These are phyloP conservation scores for Allium sativum DNA, from an alignment of 106 monocot genomes.

Conservation along the genomic window DNA sequence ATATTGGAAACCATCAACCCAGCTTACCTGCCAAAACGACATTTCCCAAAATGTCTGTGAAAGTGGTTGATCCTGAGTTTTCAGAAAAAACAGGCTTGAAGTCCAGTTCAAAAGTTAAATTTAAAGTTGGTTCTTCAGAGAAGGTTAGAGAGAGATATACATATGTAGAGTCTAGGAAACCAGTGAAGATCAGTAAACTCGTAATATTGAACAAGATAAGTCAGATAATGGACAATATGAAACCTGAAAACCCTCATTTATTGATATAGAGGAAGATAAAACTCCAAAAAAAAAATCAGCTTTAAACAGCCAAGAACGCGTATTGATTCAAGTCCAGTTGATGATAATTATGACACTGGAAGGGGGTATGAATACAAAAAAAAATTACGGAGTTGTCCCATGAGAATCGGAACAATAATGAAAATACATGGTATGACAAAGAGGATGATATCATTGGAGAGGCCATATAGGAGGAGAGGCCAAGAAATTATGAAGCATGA, in stretches of 20 bases:
- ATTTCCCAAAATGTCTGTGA: slow-evolving; percentile 18
- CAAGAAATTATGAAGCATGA: slow-evolving; percentile 30
- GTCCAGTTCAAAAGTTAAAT: slow-evolving; percentile 41
- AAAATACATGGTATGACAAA: slow-evolving; percentile 20
- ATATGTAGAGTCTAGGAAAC: slow-evolving; percentile 26
- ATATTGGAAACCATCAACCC: slow-evolving; percentile 23
- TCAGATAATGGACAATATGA: slow-evolving; percentile 36
- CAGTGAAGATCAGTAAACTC: slow-evolving; percentile 54
- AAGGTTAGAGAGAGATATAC: slow-evolving; percentile 34
- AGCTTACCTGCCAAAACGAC: slow-evolving; percentile 61
- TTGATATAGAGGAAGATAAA: slow-evolving; percentile 43
- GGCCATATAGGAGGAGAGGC: slow-evolving; percentile 20
- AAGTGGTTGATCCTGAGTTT: slow-evolving; percentile 17
- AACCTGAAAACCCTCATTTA: slow-evolving; percentile 52
- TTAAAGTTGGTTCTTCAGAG: slow-evolving; percentile 60
- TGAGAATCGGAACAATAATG: slow-evolving; percentile 22
- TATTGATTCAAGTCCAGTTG: slow-evolving; percentile 9
- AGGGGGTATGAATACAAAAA: slow-evolving; percentile 43
- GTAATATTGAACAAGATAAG: slow-evolving; percentile 59
- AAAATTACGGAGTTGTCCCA: slow-evolving; percentile 70
- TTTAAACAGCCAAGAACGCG: slow-evolving; percentile 64
- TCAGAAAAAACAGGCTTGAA: slow-evolving; percentile 28
- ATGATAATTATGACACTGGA: slow-evolving; percentile 21
- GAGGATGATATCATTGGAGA: slow-evolving; percentile 19
- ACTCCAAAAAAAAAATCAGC: slow-evolving; percentile 76